Evolutionary conservation across 2,329 filamentous ascomycete genomes (phyloP).

Genomic region (Fusarium staphyleae): DNA sequence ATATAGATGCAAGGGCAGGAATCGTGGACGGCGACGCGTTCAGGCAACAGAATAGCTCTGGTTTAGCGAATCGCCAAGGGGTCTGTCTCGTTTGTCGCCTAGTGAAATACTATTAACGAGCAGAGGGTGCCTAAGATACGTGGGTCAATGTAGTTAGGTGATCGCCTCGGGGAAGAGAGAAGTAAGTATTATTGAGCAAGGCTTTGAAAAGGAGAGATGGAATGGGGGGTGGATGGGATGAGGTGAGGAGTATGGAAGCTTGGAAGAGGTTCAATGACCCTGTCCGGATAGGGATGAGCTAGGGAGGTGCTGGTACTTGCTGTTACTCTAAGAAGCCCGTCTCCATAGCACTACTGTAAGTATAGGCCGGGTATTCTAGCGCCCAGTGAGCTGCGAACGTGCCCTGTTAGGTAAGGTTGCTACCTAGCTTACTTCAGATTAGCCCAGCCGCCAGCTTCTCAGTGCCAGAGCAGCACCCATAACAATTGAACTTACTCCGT

Average conservation of each 20-base stretch:
- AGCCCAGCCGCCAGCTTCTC: no score
- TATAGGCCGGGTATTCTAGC: not conserved
- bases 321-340: not conserved
- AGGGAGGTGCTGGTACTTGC: conserved; percentile 11
- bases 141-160: not conserved
- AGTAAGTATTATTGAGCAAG: not conserved
- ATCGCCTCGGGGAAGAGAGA: conserved; percentile 1
- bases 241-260: conserved; percentile 33
- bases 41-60: conserved; percentile 25
- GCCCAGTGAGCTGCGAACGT: not conserved
- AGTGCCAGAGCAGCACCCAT: no score
- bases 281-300: conserved; percentile 25
- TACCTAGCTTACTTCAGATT: no score
- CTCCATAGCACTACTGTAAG: not conserved
- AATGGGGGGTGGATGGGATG: conserved; percentile 8
- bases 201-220: not conserved
- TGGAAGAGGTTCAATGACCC: conserved; percentile 12
- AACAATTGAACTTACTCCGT: no score
- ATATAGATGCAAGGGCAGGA: conserved; percentile 4
- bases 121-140: not conserved
- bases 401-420: no score
- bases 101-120: not conserved
- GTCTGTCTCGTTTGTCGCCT: not conserved
- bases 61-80: conserved; percentile 9
- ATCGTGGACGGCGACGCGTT: not conserved